Conservation (phyloP, 2,329 filamentous ascomycete species). For the Calonectria montana region DNA sequence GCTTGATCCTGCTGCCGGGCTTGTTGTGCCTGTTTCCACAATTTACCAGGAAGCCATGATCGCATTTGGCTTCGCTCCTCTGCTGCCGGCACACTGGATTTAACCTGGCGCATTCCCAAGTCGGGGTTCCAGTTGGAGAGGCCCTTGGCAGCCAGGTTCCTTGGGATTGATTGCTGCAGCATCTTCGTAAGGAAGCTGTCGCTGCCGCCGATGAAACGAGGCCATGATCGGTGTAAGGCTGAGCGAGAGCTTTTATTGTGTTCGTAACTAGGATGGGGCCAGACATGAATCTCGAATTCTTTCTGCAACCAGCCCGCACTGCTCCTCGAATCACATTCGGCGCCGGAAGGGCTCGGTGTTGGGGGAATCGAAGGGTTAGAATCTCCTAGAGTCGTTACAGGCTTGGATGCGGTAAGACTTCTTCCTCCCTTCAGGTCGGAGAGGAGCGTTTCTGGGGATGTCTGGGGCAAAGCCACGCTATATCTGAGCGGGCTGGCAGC, state of each 20-base stretch:
- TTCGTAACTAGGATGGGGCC: conserved; percentile 51
- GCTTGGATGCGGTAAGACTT: conserved; percentile 18
- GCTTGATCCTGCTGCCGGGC: neutral
- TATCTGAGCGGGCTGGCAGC: conserved; percentile 60
- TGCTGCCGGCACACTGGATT: neutral
- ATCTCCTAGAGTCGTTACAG: conserved; percentile 6
- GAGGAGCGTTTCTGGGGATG: conserved; percentile 46
- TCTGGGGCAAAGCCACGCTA: conserved; percentile 48
- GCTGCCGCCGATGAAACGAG: conserved; percentile 45
- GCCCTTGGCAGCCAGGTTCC: conserved; percentile 50
- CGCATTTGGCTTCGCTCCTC: conserved; percentile 27
- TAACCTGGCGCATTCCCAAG: conserved; percentile 31
- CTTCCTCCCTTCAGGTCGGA: conserved; percentile 44
- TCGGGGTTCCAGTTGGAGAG: conserved; percentile 57
- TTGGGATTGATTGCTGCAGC: conserved; percentile 54
- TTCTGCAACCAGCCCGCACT: conserved; percentile 32
- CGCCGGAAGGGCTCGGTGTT: neutral
- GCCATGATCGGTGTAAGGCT: conserved; percentile 57
- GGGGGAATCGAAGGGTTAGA: neutral
- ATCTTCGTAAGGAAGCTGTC: conserved; percentile 50
- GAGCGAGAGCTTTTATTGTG: conserved; percentile 53
- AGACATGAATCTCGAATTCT: conserved; percentile 57
- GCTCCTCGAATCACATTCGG: neutral
- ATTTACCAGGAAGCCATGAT: conserved; percentile 33
- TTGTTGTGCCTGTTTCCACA: neutral